Conservation (phyloP, 1,284 basidiomycete species). For the Ceratobasidium sp. region DNA sequence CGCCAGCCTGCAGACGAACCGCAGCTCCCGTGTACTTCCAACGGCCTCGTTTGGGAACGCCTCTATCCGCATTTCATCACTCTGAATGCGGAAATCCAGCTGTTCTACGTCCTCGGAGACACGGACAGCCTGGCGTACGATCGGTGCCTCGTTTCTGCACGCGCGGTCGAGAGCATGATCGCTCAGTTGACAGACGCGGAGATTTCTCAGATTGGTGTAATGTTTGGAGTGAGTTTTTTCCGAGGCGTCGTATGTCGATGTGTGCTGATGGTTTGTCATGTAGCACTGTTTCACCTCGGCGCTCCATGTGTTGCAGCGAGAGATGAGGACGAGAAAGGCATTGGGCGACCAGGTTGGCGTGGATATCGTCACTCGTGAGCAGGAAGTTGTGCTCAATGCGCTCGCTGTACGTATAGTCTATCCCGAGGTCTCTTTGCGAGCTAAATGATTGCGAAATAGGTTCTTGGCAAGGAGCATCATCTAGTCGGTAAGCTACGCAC, state of each 20-base stretch:
- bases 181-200: neutral
- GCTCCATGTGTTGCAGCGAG: neutral
- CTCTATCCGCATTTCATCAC: slow-evolving; percentile 25
- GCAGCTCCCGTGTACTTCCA: neutral
- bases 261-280: neutral
- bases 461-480: slow-evolving; percentile 11
- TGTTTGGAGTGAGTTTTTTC: slow-evolving; percentile 8
- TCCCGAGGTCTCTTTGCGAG: neutral
- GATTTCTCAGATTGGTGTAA: slow-evolving; percentile 16
- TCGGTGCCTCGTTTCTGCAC: slow-evolving; percentile 4
- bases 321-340: neutral
- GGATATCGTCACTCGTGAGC: neutral
- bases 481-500: slow-evolving; percentile 10
- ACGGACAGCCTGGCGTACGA: slow-evolving; percentile 3
- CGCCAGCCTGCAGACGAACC: neutral
- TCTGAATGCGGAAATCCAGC: slow-evolving; percentile 19
- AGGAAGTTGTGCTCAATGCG: neutral
- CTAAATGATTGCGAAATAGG: neutral
- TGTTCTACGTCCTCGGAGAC: slow-evolving; percentile 22
- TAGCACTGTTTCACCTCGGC: slow-evolving; percentile 30
- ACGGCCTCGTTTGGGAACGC: slow-evolving; percentile 19
- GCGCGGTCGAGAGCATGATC: neutral
- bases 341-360: slow-evolving; percentile 4
- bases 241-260: neutral
- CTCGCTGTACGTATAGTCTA: slow-evolving; percentile 4